Conservation (phyloP, 257 asterid genomes). For the Thymus quinquecostatus region DNA sequence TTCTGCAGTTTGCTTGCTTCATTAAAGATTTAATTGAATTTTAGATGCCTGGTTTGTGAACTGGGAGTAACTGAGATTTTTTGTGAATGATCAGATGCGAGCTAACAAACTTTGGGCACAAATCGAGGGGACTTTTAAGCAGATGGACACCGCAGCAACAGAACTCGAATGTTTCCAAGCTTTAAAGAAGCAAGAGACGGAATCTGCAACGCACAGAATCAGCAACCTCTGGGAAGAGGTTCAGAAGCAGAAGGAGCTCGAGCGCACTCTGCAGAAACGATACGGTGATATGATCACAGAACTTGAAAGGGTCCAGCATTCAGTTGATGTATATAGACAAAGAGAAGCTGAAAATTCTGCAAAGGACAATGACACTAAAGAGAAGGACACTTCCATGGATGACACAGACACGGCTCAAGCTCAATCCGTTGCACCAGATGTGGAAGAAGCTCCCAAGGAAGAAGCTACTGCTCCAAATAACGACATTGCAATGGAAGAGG, state of each 20-base stretch:
- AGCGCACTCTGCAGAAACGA: slow-evolving; percentile 65
- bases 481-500: slow-evolving; percentile 14
- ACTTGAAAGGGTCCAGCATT: slow-evolving; percentile 55
- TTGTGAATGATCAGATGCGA: slow-evolving; percentile 54
- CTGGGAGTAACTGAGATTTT: neutral
- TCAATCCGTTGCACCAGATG: slow-evolving; percentile 34
- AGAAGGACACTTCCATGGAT: slow-evolving; percentile 33
- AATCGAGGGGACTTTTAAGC: slow-evolving; percentile 75
- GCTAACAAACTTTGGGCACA: slow-evolving; percentile 80
- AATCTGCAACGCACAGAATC: slow-evolving; percentile 78
- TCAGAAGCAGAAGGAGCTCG: slow-evolving; percentile 96
- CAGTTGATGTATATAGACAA: slow-evolving; percentile 48
- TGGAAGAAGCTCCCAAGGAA: slow-evolving; percentile 14
- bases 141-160: slow-evolving; percentile 86
- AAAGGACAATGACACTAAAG: slow-evolving; percentile 35
- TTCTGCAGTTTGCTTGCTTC: neutral
- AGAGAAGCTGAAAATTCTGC: slow-evolving; percentile 51
- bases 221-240: slow-evolving; percentile 95
- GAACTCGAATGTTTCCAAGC: slow-evolving; percentile 88
- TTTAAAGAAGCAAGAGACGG: slow-evolving; percentile 78
- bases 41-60: neutral
- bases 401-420: slow-evolving; percentile 35
- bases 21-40: neutral
- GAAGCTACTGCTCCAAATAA: slow-evolving; percentile 25
- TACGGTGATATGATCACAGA: slow-evolving; percentile 68